Base-by-base conservation (phyloP, 1,139 yeast genomes). In the Debaryomycetaceae sp. region DNA sequence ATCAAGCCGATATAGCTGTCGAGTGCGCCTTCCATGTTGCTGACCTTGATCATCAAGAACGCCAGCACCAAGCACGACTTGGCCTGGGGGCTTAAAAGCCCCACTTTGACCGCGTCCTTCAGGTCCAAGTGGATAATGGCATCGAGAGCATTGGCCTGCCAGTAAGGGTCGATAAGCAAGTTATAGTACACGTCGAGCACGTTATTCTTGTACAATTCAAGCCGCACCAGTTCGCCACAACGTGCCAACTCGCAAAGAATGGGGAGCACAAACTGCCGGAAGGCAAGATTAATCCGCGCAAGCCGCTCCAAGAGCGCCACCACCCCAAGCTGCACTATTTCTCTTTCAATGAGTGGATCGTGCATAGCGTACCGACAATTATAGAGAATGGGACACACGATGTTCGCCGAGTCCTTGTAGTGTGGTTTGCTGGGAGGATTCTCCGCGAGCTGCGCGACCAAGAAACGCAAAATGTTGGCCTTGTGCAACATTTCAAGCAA, bases 101-200 rank as follows among this genome's bases (percentile, higher is more conserved):
- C 41, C 6, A 55, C 41, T 25, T 41, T 35, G 2, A 31, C 36
- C 3, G 51, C 44, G 29, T 59, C 59, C 28, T 49, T 51, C 26
- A 49, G 49, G 27, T 47, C 41, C 72, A 71, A 66, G 29, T 44
- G 51, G 16, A 58, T 37, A 6, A 77, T 55, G 1, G 83, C 67
- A 27, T 77, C 83, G 38, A 76, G 58, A 0, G 82, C 76, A 48
- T 72, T 73, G 13, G 77, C 72, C 44, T 76, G 82, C 85, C 85
- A 77, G 38, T 73, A 71, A 1, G 80, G 75, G 42, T 77, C 80
- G 10, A 62, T 43, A 12, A 77, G 47, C 11, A 77, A 52, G 16
- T 56, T 55, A 25, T 66, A 51, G 37, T 74, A 73, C 2, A 67
- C 58, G 5, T 55, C 51, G n/a, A 74, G 43, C 3, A 72, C 62